phyloP scores from a whole-genome alignment of 2,329 filamentous ascomycete genomes.

The Fusarium keratoplasticum region DNA sequence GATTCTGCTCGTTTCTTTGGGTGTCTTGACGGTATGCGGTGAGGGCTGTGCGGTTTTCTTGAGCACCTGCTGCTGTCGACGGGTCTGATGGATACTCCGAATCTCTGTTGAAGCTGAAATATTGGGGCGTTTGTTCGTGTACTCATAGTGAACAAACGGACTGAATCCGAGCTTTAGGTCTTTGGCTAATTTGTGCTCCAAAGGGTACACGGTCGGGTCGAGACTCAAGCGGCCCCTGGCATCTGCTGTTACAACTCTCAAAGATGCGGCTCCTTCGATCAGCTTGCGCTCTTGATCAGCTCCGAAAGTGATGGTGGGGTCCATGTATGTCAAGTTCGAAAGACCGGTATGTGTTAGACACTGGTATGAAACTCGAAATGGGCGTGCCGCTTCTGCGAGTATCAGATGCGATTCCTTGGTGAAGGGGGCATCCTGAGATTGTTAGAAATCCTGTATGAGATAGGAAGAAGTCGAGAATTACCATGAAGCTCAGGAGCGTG shows the following conservation, averaged over 20 bases:
- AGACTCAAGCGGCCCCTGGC: neutral
- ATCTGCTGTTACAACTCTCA: conserved; percentile 33
- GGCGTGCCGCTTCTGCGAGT: conserved; percentile 22
- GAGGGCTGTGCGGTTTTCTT: neutral
- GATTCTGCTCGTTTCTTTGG: neutral
- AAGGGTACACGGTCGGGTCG: conserved; percentile 23
- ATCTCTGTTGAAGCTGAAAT: neutral
- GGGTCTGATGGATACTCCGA: neutral
- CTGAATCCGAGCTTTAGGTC: conserved; percentile 9
- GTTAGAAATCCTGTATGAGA: conserved; percentile 16
- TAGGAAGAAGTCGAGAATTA: neutral
- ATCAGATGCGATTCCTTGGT: conserved; percentile 38
- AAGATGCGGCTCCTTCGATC: conserved; percentile 30
- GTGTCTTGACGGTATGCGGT: neutral
- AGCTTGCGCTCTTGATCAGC: conserved; percentile 24
- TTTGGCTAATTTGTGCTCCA: neutral
- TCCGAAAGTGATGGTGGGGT: neutral
- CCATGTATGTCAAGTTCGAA: conserved; percentile 41
- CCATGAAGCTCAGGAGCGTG: conserved; percentile 30
- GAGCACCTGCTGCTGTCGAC: neutral
- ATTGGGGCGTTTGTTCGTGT: conserved; percentile 26
- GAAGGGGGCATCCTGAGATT: conserved; percentile 18
- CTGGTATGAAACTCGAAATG: conserved; percentile 34
- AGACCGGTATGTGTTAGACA: conserved; percentile 46
- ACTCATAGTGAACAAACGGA: conserved; percentile 31